A percentile compares a stretch with the other conserved stretches of the same genome.
Evolutionary conservation across 2,329 filamentous ascomycete species (phyloP).

Genomic region (Fusarium miscanthi): DNA sequence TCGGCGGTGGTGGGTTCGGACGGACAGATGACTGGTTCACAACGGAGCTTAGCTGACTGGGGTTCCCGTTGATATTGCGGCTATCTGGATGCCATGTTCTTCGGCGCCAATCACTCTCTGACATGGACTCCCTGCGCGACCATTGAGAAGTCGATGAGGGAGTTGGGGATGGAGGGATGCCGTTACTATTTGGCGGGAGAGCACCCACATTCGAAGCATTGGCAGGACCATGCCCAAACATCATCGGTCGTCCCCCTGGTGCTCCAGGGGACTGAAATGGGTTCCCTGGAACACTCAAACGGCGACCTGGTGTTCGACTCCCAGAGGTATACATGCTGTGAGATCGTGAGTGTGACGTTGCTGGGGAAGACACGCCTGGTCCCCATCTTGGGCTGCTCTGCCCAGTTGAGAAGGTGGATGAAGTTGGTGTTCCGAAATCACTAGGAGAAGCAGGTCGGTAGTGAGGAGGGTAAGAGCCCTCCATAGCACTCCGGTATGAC

Average conservation of each 20-base stretch:
- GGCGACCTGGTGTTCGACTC: conserved; percentile 74
- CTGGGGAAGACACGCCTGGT: conserved; percentile 76
- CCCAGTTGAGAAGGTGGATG: conserved; percentile 81
- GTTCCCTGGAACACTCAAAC: conserved; percentile 83
- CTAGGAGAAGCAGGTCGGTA: conserved; percentile 76
- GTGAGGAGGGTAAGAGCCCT: conserved; percentile 64
- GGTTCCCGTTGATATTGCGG: conserved; percentile 69
- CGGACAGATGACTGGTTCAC: conserved; percentile 73
- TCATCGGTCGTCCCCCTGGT: conserved; percentile 67
- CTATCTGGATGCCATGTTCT: conserved; percentile 93
- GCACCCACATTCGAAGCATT: conserved; percentile 66
- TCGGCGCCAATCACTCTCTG: conserved; percentile 82
- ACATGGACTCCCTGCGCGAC: conserved; percentile 72
- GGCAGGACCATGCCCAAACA: conserved; percentile 63
- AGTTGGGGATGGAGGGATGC: conserved; percentile 73
- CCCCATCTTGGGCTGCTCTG: conserved; percentile 82
- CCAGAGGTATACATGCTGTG: conserved; percentile 76
- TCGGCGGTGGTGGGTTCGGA: conserved; percentile 64
- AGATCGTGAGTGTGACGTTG: conserved; percentile 73
- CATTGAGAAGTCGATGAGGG: conserved; percentile 71
- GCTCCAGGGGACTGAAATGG: conserved; percentile 75
- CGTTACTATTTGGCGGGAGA: conserved; percentile 67
- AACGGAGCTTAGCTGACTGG: conserved; percentile 80
- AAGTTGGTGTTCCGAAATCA: conserved; percentile 85
- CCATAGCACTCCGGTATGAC: conserved; percentile 72